Percentiles rank a stretch among this genome's conserved stretches.
Evolutionary conservation across 164 flowering plant genomes (phyloP).

Genomic region (Santalum album): DNA sequence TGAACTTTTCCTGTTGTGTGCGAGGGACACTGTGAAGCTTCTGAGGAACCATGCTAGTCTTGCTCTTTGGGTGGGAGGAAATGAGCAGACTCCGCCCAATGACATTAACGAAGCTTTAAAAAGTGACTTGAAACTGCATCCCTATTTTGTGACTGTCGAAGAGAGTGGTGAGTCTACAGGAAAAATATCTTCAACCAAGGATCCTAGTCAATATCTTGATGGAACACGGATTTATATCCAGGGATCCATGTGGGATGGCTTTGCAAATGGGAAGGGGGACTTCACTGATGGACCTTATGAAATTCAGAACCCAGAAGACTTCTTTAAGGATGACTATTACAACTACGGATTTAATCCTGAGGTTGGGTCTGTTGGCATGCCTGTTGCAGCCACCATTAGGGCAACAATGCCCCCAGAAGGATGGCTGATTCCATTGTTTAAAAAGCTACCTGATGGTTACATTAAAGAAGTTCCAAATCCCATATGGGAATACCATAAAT

Average conservation of each 20-base stretch:
- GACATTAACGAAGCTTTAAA: conserved; percentile 73
- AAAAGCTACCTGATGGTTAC: conserved; percentile 47
- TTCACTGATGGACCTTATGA: conserved; percentile 94
- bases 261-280: conserved; percentile 84
- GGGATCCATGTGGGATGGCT: conserved; percentile 99
- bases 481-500: conserved; percentile 89
- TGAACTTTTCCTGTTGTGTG: conserved; percentile 80
- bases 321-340: conserved; percentile 72
- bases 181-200: conserved; percentile 17
- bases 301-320: conserved; percentile 88
- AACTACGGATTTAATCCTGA: conserved; percentile 93
- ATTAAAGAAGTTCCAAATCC: conserved; percentile 81
- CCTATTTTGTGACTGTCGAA: conserved; percentile 30
- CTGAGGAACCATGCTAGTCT: conserved; percentile 93
- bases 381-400: conserved; percentile 90
- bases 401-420: conserved; percentile 96
- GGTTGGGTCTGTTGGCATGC: conserved; percentile 95
- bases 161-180: conserved; percentile 15
- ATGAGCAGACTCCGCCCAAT: conserved; percentile 86
- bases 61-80: conserved; percentile 99
- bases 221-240: conserved; percentile 81
- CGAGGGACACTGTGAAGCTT: conserved; percentile 91
- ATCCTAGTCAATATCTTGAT: conserved; percentile 92
- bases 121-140: conserved; percentile 69
- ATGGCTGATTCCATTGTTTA: conserved; percentile 82